Base-by-base conservation (phyloP, 805 yeast species). In the Starmera caribaea region DNA sequence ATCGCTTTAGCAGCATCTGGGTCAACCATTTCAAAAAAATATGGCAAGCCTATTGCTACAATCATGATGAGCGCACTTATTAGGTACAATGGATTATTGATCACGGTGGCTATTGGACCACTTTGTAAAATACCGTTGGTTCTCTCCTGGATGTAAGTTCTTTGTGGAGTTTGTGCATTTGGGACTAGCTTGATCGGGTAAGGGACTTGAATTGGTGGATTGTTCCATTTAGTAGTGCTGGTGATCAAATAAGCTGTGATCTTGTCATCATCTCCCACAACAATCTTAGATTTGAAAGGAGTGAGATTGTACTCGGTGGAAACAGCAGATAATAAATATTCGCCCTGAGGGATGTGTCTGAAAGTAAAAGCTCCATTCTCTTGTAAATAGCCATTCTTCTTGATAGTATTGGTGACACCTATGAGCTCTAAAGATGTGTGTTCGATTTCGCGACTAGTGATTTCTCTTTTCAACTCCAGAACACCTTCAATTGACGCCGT, bases 1-100 rank as follows among this genome's bases (percentile, higher is more conserved):
- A 65, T 49, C 10, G 54, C 45, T 35, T 53, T 46, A 6, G 66
- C 65, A 11, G 64, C 59, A 33, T 63, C 70, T 30, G 70, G 69
- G 41, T 66, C 71, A 26, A 66, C 40, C 39, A 55, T 61, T 45
- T 63, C 69, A n/a, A 66, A 31, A 1, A 65, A 24, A 34, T 55
- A 44, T 15, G 72, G 71, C 42, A 59, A 55, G 2, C 50, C 35
- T 6, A 56, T 38, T 5, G 56, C 32, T 11, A 50, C 36, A 9
- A 65, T 21, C 5, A 46, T 45, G 5, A 65, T 42, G 0, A 62
- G 37, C 6, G 54, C 58, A 16, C 56, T 58, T 3, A 55, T 58
- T 17, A 62, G 45, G 41, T 66, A 66, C 56, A 65, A 54, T 35
- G 63, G 66, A 28, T 65, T 61, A 36, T 58, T 54, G 9, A 65